Evolutionary conservation across 345 rosid genomes (phyloP), one percentile per base, ranked within the genome.

Genomic region (Capsella bursapastoris): DNA sequence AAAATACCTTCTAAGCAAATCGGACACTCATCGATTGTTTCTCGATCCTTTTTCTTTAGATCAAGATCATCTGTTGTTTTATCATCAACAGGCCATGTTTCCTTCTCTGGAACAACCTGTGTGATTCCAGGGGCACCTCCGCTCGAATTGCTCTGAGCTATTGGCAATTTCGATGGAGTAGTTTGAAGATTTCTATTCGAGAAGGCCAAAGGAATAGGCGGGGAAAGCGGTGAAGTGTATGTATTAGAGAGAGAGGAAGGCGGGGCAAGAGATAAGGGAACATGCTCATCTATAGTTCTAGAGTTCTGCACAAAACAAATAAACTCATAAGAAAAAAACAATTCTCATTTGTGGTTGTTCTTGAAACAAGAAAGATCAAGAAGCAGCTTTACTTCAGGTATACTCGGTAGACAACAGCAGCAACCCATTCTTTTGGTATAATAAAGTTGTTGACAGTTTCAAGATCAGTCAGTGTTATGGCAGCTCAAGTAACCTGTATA

Each of bases 1-100:
- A 15, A 44, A 56, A 38, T 81, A 89, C 98, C 97, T 91, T 94
- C 98, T 49, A 94, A 83, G 78, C 98, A 94, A 79, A 85, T 94
- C 32, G 98, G 96, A 72, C 98, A 94, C 16, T 71, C 84, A 44
- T 90, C 96, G 0, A 66, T 72, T 1, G 57, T 79, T 85, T 97
- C 81, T 66, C 68, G 45, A 41, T 83, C 81, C 7, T 78, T 60
- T 72, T 78, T 70, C 75, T 88, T 85, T 22, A 82, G 28, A 59
- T 71, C 72, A 57, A 4, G 1, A 50, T 87, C 97, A 50, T 87
- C 97, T n/a, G 74, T 59, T 37, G 72, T 62, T 29, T 60, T 72
- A 48, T 80, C 77, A 59, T 70, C 79, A 70, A 66, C 81, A 5
- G 78, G 70, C 84, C 68, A 87, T 73, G 69, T 86, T 86, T 66